Evolutionary conservation across 306 rosid genomes (phyloP).

Genomic region (Vicia sativa): DNA sequence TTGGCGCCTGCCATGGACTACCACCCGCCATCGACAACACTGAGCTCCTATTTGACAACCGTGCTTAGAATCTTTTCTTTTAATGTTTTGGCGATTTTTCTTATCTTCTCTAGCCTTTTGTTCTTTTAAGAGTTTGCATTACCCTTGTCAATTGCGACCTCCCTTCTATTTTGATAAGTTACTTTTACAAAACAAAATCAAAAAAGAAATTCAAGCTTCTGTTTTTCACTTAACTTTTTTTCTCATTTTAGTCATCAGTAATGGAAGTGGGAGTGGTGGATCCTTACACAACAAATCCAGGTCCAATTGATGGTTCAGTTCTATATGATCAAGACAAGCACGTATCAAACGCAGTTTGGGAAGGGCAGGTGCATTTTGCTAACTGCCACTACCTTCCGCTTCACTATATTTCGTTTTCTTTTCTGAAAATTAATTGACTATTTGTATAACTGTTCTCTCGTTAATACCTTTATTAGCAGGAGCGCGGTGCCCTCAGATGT

Average conservation of each 20-base stretch:
- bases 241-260: constrained; percentile 37
- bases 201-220: constrained; percentile 10
- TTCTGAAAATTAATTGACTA: constrained; percentile 1
- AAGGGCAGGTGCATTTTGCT: constrained; percentile 80
- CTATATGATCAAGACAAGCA: constrained; percentile 99
- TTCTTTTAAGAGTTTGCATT: constrained; percentile 6
- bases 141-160: background rate
- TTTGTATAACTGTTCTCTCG: constrained; percentile 15
- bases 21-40: no score
- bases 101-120: constrained; percentile 6
- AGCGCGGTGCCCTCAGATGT: constrained; percentile 99
- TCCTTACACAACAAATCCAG: constrained; percentile 86
- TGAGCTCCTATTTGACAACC: no score
- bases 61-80: background rate
- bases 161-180: background rate
- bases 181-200: constrained; percentile 13
- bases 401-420: background rate
- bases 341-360: constrained; percentile 97
- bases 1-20: no score
- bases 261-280: constrained; percentile 74
- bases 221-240: constrained; percentile 22
- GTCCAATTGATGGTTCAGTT: constrained; percentile 86
- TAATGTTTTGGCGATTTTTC: constrained; percentile 23
- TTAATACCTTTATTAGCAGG: constrained; percentile 59
- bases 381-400: constrained; percentile 24